phyloP scores from a whole-genome alignment of 345 rosid genomes.

The Carallia pectinifolia region DNA sequence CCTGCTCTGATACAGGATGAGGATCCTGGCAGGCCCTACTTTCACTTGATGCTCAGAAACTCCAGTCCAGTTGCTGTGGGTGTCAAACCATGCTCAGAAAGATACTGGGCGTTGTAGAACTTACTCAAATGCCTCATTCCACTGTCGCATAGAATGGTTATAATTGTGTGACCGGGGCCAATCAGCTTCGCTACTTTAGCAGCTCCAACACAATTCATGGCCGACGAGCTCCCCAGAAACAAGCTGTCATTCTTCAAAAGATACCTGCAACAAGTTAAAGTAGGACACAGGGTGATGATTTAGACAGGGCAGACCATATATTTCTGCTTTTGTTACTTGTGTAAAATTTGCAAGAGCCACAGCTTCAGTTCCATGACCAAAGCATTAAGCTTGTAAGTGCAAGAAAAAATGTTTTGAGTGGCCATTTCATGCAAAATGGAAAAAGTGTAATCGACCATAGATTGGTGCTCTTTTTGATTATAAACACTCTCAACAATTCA shows the following conservation, averaged over 20 bases:
- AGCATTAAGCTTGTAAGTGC: background rate
- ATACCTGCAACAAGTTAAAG: conserved; percentile 44
- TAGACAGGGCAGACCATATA: background rate
- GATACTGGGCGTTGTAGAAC: conserved; percentile 68
- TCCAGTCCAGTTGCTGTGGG: conserved; percentile 69
- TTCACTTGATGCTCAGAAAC: conserved; percentile 53
- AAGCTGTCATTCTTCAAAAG: conserved; percentile 90
- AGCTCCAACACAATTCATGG: conserved; percentile 96
- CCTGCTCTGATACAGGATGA: background rate
- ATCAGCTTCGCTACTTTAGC: conserved; percentile 68
- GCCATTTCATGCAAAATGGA: background rate
- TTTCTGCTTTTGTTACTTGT: background rate
- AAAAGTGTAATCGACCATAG: too few species aligned
- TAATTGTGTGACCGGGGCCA: conserved; percentile 89
- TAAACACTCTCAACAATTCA: background rate
- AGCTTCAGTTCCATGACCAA: background rate
- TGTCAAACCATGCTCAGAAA: conserved; percentile 54
- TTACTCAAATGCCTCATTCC: conserved; percentile 96
- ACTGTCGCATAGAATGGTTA: conserved; percentile 87
- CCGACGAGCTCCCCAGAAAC: conserved; percentile 93
- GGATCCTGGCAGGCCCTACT: background rate
- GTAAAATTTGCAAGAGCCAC: background rate
- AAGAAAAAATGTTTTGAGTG: background rate
- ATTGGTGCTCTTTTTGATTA: too few species aligned
- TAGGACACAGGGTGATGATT: background rate